These are phyloP conservation scores for Croton laevigatus DNA, from an alignment of 441 rosid species.

Conservation along the genomic window DNA sequence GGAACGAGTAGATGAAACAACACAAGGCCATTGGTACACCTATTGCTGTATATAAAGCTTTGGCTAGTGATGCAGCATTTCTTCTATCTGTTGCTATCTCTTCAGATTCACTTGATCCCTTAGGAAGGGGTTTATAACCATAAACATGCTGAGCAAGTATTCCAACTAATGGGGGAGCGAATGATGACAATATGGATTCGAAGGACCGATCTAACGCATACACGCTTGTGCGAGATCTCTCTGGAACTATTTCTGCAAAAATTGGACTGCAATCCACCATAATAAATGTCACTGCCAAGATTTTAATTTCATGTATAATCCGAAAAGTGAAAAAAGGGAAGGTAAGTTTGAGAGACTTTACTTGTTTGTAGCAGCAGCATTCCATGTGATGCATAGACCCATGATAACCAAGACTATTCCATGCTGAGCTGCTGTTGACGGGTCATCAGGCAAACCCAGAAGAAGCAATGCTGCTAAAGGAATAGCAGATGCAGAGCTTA, in stretches of 20 bases:
- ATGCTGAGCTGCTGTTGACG: conserved; percentile 46
- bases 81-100: conserved; percentile 36
- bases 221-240: conserved; percentile 46
- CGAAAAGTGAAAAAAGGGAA: background rate
- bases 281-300: background rate
- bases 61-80: conserved; percentile 44
- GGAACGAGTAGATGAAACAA: conserved; percentile 45
- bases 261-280: conserved; percentile 39
- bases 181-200: conserved; percentile 38
- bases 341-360: conserved; percentile 1
- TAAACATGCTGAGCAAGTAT: conserved; percentile 41
- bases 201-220: conserved; percentile 45
- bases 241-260: conserved; percentile 50
- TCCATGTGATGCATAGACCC: conserved; percentile 69
- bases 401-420: conserved; percentile 43
- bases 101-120: conserved; percentile 23
- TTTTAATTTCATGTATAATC: too few species aligned
- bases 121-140: conserved; percentile 44
- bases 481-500: conserved; percentile 75
- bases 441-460: conserved; percentile 65
- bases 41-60: conserved; percentile 39
- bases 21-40: conserved; percentile 48
- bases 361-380: conserved; percentile 41
- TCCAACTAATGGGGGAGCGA: conserved; percentile 47
- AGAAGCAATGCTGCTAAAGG: conserved; percentile 78